These are phyloP conservation scores for Suillus bovinus DNA, from an alignment of 768 basidiomycete species.

Conservation along the genomic window DNA sequence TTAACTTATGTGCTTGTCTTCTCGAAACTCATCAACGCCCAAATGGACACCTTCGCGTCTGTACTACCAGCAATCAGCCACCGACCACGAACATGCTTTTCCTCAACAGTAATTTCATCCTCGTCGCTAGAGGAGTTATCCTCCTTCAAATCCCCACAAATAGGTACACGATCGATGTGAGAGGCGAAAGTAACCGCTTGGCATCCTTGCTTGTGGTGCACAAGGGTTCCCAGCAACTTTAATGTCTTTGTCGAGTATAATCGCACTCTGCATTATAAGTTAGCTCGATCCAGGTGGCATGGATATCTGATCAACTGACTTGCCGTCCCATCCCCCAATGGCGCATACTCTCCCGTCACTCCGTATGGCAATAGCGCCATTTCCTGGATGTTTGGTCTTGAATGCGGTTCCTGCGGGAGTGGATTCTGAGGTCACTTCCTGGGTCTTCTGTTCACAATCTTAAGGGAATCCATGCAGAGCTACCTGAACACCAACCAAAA, in stretches of 20 bases:
- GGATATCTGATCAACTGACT: constrained; percentile 47
- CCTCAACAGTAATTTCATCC: constrained; percentile 51
- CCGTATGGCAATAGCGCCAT: constrained; percentile 72
- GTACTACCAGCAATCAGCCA: constrained; percentile 71
- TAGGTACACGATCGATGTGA: constrained; percentile 10
- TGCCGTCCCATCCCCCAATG: constrained; percentile 93
- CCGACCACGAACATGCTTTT: constrained; percentile 44
- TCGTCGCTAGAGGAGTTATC: constrained; percentile 41
- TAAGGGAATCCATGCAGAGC: constrained; percentile 4
- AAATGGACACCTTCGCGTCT: constrained; percentile 71
- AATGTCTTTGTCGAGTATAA: constrained; percentile 80
- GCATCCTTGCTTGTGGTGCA: constrained; percentile 78
- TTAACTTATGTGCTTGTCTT: constrained; percentile 21
- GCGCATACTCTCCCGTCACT: constrained; percentile 81
- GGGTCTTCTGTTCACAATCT: constrained; percentile 7
- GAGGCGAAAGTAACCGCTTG: constrained; percentile 75
- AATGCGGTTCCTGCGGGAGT: constrained; percentile 32
- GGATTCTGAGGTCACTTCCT: constrained; percentile 17
- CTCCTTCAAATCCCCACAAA: constrained; percentile 27
- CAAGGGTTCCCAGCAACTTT: constrained; percentile 81
- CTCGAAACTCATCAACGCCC: constrained; percentile 60
- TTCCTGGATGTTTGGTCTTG: constrained; percentile 80
- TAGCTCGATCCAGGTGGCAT: background rate
- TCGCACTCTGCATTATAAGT: constrained; percentile 54
- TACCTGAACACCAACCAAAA: constrained; percentile 40